Evolutionary conservation across 139 green algal species (phyloP).

Genomic region (Ulvella scutata): DNA sequence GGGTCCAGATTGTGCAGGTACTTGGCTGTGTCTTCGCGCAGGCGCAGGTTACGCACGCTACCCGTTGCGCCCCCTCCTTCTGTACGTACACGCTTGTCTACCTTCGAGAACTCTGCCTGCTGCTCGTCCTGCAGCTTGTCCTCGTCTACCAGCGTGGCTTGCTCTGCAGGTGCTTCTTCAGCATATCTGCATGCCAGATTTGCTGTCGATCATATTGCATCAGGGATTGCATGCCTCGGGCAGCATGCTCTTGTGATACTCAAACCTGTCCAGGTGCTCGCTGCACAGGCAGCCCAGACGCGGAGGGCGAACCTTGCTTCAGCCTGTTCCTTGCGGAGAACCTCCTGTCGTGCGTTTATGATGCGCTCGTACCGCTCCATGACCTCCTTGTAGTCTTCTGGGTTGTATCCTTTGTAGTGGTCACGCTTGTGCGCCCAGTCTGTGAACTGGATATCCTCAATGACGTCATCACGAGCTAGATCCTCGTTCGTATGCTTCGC

Average conservation of each 20-base stretch:
- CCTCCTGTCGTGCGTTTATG: conserved; percentile 48
- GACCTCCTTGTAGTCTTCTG: conserved; percentile 48
- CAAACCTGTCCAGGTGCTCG: too few species aligned
- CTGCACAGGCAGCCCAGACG: background rate
- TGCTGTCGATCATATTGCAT: too few species aligned
- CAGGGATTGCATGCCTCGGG: too few species aligned
- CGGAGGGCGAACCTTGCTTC: background rate
- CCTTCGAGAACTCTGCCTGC: conserved; percentile 76
- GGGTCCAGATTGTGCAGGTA: conserved; percentile 96
- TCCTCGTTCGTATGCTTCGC: conserved; percentile 78
- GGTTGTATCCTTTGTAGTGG: conserved; percentile 87
- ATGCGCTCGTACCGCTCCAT: conserved; percentile 60
- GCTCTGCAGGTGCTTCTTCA: conserved; percentile 29
- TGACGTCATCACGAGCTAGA: conserved; percentile 90
- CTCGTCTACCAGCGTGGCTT: conserved; percentile 44
- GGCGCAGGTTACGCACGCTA: conserved; percentile 89
- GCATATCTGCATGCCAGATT: conserved; percentile 31
- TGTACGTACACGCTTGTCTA: conserved; percentile 90
- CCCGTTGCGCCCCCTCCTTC: conserved; percentile 73
- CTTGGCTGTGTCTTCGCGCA: conserved; percentile 99
- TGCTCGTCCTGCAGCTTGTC: conserved; percentile 81
- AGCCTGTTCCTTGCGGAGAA: conserved; percentile 40
- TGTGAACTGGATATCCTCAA: conserved; percentile 64
- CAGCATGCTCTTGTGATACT: too few species aligned
- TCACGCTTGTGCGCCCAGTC: conserved; percentile 87